Evolutionary conservation across 208 protist genomes (phyloP), one percentile per base, ranked within the genome.

Genomic region (Borovskyia barvae): DNA sequence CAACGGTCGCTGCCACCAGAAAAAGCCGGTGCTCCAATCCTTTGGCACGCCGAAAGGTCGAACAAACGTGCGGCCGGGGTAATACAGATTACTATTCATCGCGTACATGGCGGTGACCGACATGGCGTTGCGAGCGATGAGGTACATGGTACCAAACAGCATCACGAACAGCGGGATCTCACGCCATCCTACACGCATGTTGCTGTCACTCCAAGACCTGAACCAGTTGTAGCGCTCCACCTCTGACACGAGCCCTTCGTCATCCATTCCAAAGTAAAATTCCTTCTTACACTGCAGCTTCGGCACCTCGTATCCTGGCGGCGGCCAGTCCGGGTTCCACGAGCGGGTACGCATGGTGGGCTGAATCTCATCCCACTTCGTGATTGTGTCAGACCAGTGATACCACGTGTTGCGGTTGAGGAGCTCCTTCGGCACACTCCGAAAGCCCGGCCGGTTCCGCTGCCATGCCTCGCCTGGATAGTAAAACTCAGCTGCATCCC

Each of bases 191-290:
- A 72, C 80, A 66, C 87, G 87, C 75, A 92, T 75, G 71, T 94
- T 94, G 74, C 57, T 88, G 50, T 91, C 85, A 52, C 68, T 67
- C 87, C 87, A 94, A 3, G 82, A 82, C 36, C 82, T 67, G 70
- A 87, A 92, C 87, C 87, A 94, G 60, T 86, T 88, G 72, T 88
- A 94, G 14, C 84, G 81, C 72, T 94, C 84, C 40, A 94, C 80
- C 58, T 94, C 84, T 0, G 85, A 85, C 17, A 91, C 78, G 7
- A 94, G 55, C 0, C 77, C 87, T 36, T 82, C 77, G 30, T 94
- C 87, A 36, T 94, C 87, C 37, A 82, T 76, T 52, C 87, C 87
- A 72, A 90, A 92, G 43, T 67, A 53, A 65, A 92, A 94, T 68
- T 92, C 85, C 60, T 90, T 89, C 69, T 92, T 87, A 73, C 81